These are phyloP conservation scores for Euphorbia peplus DNA, from an alignment of 345 rosid genomes.

Conservation along the genomic window DNA sequence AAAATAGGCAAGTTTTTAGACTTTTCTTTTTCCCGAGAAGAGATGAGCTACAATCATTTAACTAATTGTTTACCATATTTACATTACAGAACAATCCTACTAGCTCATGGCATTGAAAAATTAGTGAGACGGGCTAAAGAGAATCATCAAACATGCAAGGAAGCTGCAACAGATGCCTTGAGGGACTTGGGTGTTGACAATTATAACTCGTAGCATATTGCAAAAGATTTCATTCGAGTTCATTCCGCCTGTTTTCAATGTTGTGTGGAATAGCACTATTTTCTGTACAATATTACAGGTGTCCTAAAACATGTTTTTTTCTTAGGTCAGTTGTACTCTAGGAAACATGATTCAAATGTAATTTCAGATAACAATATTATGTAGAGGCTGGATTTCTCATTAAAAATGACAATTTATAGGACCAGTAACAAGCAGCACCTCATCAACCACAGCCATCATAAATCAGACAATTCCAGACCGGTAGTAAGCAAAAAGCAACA, in stretches of 20 bases:
- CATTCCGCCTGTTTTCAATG: background rate
- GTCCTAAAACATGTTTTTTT: too few relatives aligned
- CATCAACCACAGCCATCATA: too few relatives aligned
- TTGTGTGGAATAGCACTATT: background rate
- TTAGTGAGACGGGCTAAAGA: conserved; percentile 66
- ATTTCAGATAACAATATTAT: too few relatives aligned
- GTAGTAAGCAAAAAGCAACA: too few relatives aligned
- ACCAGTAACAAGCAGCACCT: too few relatives aligned
- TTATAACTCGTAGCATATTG: conserved; percentile 49
- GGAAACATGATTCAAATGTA: too few relatives aligned
- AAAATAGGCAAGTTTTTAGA: conserved; percentile 72
- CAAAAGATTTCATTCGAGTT: background rate
- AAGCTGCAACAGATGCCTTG: conserved; percentile 80
- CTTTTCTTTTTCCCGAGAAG: background rate
- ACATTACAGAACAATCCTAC: conserved; percentile 57
- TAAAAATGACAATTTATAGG: too few relatives aligned
- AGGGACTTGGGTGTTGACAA: conserved; percentile 84
- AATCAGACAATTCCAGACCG: too few relatives aligned
- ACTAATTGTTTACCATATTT: background rate
- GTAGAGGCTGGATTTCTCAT: too few relatives aligned
- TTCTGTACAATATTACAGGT: background rate
- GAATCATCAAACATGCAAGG: conserved; percentile 66
- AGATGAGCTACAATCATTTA: background rate
- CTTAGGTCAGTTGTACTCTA: too few relatives aligned
- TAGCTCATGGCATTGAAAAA: conserved; percentile 66